Evolutionary conservation across 345 rosid genomes (phyloP).

Genomic region (Eucalyptus sp.): DNA sequence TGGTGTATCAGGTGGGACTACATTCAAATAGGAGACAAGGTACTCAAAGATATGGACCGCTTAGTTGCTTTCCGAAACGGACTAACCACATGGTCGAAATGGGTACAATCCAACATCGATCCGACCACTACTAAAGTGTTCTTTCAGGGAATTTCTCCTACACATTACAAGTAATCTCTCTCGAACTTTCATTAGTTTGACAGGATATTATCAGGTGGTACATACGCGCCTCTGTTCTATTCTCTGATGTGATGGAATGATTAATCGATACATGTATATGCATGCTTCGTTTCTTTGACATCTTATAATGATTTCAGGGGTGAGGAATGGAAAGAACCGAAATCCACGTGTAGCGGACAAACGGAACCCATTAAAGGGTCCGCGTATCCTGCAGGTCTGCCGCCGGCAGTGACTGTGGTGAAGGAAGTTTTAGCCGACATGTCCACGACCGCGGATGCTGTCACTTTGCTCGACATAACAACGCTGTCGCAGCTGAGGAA

Average conservation of each 20-base stretch:
- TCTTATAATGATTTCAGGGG: constrained; percentile 7
- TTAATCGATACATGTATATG: not conserved
- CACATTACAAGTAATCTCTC: constrained; percentile 32
- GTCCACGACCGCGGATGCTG: not conserved
- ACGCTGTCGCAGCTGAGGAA: constrained; percentile 24
- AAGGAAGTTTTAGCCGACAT: constrained; percentile 4
- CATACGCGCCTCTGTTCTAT: not conserved
- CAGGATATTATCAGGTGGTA: not conserved
- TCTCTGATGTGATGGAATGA: not conserved
- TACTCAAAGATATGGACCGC: constrained; percentile 48
- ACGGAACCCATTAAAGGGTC: constrained; percentile 12
- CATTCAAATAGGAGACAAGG: constrained; percentile 16
- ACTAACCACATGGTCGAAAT: constrained; percentile 39
- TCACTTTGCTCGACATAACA: constrained; percentile 23
- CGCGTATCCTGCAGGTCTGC: constrained; percentile 20
- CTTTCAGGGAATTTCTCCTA: constrained; percentile 49
- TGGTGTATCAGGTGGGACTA: constrained; percentile 39
- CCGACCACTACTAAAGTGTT: constrained; percentile 24
- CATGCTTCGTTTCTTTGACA: not conserved
- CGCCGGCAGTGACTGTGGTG: constrained; percentile 3
- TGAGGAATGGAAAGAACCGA: constrained; percentile 16
- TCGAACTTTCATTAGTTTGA: not conserved
- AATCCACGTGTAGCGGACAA: constrained; percentile 13
- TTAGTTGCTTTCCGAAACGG: constrained; percentile 32
- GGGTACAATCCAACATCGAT: constrained; percentile 41